phyloP scores from a whole-genome alignment of 768 basidiomycete species.

The Hericium coralloides region DNA sequence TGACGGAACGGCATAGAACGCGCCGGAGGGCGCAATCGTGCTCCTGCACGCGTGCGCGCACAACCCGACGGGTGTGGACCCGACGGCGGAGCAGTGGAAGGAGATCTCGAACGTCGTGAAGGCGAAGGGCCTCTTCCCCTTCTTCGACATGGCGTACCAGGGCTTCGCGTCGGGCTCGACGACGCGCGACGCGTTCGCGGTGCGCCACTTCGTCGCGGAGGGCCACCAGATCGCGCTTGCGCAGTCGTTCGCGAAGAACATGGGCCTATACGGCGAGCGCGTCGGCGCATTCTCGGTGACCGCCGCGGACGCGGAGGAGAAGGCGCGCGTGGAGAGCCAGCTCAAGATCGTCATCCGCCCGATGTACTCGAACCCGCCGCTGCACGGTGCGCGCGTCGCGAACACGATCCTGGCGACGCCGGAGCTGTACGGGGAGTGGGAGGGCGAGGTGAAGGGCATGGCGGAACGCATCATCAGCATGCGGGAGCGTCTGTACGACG shows the following conservation, averaged over 20 bases:
- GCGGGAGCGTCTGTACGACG: conserved; percentile 74
- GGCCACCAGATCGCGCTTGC: conserved; percentile 87
- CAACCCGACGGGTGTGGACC: conserved; percentile 98
- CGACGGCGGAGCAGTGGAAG: conserved; percentile 87
- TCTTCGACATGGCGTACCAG: conserved; percentile 99
- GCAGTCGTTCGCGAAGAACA: conserved; percentile 99
- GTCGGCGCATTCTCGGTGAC: conserved; percentile 93
- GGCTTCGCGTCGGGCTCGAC: conserved; percentile 96
- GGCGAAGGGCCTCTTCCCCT: conserved; percentile 88
- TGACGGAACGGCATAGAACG: neutral
- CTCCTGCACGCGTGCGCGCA: conserved; percentile 96
- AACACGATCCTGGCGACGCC: conserved; percentile 70
- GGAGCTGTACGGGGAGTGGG: conserved; percentile 80
- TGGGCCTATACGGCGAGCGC: conserved; percentile 98
- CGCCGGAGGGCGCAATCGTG: conserved; percentile 71
- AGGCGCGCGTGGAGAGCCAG: conserved; percentile 85
- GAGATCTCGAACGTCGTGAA: conserved; percentile 82
- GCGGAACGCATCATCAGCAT: conserved; percentile 91
- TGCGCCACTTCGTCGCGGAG: conserved; percentile 86
- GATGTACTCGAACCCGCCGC: conserved; percentile 96
- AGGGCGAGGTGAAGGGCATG: conserved; percentile 90
- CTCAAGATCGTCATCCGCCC: conserved; percentile 92
- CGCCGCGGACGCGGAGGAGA: conserved; percentile 60
- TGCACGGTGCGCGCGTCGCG: conserved; percentile 84
- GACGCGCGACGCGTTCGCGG: conserved; percentile 84